Evolutionary conservation across 2,329 filamentous ascomycete species (phyloP).

Genomic region (Hyphodiscus sp.): DNA sequence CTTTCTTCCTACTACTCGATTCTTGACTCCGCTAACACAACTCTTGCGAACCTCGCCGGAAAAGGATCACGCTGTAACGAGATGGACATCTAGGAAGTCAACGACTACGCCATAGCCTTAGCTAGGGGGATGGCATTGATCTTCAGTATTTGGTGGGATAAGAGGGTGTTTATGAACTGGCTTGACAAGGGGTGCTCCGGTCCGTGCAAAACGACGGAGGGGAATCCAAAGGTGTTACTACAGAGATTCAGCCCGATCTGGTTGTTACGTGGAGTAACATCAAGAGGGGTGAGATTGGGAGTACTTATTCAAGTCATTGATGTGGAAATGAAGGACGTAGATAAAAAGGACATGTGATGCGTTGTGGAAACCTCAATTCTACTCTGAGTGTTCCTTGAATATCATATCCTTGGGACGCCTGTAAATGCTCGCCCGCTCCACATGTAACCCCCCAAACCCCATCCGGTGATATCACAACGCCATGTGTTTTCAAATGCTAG

Average conservation of each 20-base stretch:
- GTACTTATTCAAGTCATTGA: conserved; percentile 30
- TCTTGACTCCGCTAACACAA: too few species aligned
- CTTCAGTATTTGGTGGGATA: conserved; percentile 51
- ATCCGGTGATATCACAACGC: background rate
- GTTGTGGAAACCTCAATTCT: background rate
- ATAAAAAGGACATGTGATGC: background rate
- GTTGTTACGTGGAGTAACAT: conserved; percentile 50
- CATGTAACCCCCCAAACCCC: background rate
- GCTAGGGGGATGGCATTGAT: conserved; percentile 45
- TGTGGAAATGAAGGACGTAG: background rate
- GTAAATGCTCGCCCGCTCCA: background rate
- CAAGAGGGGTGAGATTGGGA: conserved; percentile 54
- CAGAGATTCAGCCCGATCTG: conserved; percentile 40
- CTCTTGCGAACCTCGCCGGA: too few species aligned
- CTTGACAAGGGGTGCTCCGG: conserved; percentile 45
- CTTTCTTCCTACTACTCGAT: too few species aligned
- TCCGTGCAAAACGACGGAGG: conserved; percentile 48
- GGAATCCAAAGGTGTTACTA: conserved; percentile 43
- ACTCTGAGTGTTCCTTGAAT: conserved; percentile 7
- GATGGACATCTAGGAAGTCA: conserved; percentile 45
- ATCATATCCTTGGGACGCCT: background rate
- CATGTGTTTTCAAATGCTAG: background rate
- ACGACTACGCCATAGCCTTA: conserved; percentile 31
- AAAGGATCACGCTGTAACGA: conserved; percentile 48
- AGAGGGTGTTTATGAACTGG: conserved; percentile 49